A percentile compares a stretch with the other conserved stretches of the same genome.
Conservation (phyloP, 768 basidiomycete genomes). For the Termitomyces sp. region DNA sequence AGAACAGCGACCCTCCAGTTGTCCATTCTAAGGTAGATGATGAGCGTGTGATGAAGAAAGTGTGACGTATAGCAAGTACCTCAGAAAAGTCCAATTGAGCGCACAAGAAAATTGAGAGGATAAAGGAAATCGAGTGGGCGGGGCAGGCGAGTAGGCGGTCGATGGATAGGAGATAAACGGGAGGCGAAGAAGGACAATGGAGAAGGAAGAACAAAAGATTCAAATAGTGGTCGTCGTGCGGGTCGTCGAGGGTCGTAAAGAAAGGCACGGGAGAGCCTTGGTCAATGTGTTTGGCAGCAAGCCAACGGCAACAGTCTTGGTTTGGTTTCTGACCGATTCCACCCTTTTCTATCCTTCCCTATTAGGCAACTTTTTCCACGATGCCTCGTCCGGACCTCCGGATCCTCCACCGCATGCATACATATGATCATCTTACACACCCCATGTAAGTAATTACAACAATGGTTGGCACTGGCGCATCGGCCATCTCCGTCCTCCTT, state of each 20-base stretch:
- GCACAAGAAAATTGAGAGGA: slow-evolving; percentile 22
- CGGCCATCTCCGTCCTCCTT: not conserved
- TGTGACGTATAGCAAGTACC: slow-evolving; percentile 16
- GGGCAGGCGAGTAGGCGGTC: slow-evolving; percentile 12
- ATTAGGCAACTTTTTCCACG: slow-evolving; percentile 18
- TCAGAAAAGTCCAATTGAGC: slow-evolving; percentile 30
- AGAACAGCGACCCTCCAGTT: slow-evolving; percentile 95
- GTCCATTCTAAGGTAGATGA: slow-evolving; percentile 59
- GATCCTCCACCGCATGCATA: too few relatives aligned
- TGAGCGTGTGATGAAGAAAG: slow-evolving; percentile 15
- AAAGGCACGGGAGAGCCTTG: slow-evolving; percentile 31
- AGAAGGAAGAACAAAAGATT: slow-evolving; percentile 41
- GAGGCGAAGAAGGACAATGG: slow-evolving; percentile 23
- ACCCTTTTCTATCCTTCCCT: slow-evolving; percentile 29
- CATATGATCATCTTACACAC: slow-evolving; percentile 1
- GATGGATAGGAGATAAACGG: slow-evolving; percentile 29
- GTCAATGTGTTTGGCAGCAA: slow-evolving; percentile 26
- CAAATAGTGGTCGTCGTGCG: slow-evolving; percentile 51
- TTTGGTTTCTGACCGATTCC: slow-evolving; percentile 28
- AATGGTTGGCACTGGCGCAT: not conserved
- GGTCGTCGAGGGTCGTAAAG: slow-evolving; percentile 54
- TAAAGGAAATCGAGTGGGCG: slow-evolving; percentile 19
- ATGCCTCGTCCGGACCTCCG: slow-evolving; percentile 8
- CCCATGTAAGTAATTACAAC: too few relatives aligned
- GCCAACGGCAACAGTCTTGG: slow-evolving; percentile 31